Base-by-base conservation (phyloP, 2,329 filamentous ascomycete species). In the Teratosphaeriaceae sp. region DNA sequence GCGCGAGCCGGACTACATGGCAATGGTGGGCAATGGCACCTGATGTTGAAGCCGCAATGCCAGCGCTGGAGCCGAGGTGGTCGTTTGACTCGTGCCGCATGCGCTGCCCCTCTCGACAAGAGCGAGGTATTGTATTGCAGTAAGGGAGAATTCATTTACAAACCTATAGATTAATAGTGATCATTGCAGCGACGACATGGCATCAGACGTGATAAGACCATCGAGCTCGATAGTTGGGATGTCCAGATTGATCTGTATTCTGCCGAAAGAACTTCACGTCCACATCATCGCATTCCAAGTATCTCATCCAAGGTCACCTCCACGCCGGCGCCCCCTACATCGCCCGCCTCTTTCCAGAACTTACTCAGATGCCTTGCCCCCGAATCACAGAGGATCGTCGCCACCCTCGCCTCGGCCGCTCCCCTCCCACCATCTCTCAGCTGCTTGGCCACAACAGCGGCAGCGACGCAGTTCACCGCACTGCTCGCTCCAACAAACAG, bases 401-500 rank as follows among this genome's bases (percentile, higher is more conserved):
- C 85, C 31, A 94, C 78, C 29, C 73, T 81, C 76, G 18, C 78
- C 82, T n/a, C n/a, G n/a, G n/a, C n/a, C n/a, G n/a, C n/a, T n/a
- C n/a, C n/a, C n/a, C n/a, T 67, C 48, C 73, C 71, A 5, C 69
- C 73, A 23, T 72, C 74, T 27, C 48, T 53, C 12, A 89, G 66
- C 31, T 70, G 69, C 60, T 81, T 74, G 19, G 85, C 85, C 3
- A 82, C 73, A 39, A 75, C 75, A 8, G 85, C 81, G 18, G 86
- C 84, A 3, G 85, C 87, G 31, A 86, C 84, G 74, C 89, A 95
- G 64, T 98, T 98, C 40, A 98, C 90, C n/a, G 89, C 85, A 64
- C 85, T 95, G 63, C 88, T 95, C 63, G 89, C 95, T 7, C 92
- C 94, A 30, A 89, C 75, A 58, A 98, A 98, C 41, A 98, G 82